Conservation (phyloP, 495 filamentous ascomycete genomes). For the Talaromyces adpressus region DNA sequence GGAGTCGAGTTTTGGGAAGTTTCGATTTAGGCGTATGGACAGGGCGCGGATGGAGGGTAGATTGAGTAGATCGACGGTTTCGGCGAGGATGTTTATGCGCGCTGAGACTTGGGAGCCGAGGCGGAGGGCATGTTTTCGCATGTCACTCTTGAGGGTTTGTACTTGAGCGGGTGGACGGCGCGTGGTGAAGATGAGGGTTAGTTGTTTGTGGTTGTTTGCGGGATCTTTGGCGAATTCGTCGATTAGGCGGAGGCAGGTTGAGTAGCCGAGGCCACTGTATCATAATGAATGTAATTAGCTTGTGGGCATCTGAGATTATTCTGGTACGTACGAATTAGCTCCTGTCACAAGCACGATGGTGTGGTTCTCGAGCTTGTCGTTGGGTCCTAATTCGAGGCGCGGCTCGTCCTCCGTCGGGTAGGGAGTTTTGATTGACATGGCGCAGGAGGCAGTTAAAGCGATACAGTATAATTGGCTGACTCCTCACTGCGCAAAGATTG, state of each 20-base stretch:
- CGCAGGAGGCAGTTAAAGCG: too few species aligned
- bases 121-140: conserved; percentile 19
- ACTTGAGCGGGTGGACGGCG: conserved; percentile 36
- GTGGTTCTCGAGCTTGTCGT: conserved; percentile 5
- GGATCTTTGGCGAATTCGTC: conserved; percentile 77
- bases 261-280: conserved; percentile 80
- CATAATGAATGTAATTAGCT: background rate
- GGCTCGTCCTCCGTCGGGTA: background rate
- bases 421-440: background rate
- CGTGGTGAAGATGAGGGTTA: conserved; percentile 47
- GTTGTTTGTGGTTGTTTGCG: conserved; percentile 51
- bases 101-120: conserved; percentile 14
- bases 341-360: background rate
- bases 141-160: conserved; percentile 36
- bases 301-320: background rate
- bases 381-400: background rate
- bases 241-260: conserved; percentile 78
- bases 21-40: conserved; percentile 36
- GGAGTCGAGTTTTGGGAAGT: conserved; percentile 65
- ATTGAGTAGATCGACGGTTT: conserved; percentile 49
- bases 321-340: background rate
- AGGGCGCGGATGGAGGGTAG: conserved; percentile 48
- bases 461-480: too few species aligned
- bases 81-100: conserved; percentile 40
- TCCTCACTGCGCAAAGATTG: background rate